Evolutionary conservation across 2,329 filamentous ascomycete genomes (phyloP), one percentile per base, ranked within the genome.

Genomic region (Fusarium siculi): DNA sequence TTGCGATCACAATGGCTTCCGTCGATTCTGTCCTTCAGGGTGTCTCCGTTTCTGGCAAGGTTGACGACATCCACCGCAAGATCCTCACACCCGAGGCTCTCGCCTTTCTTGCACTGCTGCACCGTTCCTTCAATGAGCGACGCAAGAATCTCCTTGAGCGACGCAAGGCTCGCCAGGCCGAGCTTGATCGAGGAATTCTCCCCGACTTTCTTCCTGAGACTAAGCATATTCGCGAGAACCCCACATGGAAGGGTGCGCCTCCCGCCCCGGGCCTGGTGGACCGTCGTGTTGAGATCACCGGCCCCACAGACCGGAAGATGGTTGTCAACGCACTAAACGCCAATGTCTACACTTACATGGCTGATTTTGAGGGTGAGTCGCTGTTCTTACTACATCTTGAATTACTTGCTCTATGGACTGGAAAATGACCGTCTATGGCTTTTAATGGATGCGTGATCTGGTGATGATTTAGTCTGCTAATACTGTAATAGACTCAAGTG

Each of bases 291-390:
- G 96, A 99, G 87, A 99, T 98, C 80, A 99, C 96, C 9, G 96
- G 96, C 14, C 96, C 96, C 2, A 98, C 95, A 11, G 96, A 98
- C 84, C 90, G 96, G 76, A 99, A 98, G 89, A 99, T 99, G 96
- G 95, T 98, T 53, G 94, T 98, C 72, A 99, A 99, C 82, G 96
- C 96, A 15, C 81, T 98, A 81, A 99, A 98, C 84, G 92, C 96
- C 50, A 90, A 98, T 79, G 96, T 98, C 30, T 98, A 93, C 93
- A 98, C 96, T 63, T 99, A 98, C 80, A 99, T 99, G 96, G 96
- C 96, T 53, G 96, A 99, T 84, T 97, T 99, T 76, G 96, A 99
- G 85, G 96, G 95, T 96, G 83, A 79, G 88, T 82, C 39, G 21
- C 8, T 43, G 18, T 7, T 42, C 18, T 43, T 18, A 15, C 14